Base-by-base conservation (phyloP, 1,284 basidiomycete genomes). In the Ustilago lituana region DNA sequence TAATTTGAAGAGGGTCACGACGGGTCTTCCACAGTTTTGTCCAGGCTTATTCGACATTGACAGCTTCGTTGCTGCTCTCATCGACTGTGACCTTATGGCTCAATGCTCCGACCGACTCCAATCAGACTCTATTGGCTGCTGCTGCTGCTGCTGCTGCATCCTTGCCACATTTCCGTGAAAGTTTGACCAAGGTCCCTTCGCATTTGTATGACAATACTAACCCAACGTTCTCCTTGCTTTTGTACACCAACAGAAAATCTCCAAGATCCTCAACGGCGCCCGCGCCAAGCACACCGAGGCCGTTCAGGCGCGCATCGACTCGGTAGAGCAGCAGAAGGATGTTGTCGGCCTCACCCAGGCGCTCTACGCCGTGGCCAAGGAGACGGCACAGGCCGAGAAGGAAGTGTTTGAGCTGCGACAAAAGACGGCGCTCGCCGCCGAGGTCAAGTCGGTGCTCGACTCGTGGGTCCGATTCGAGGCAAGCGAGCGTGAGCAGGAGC, bases 401-500 rank as follows among this genome's bases (percentile, higher is more conserved):
- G 89, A 92, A 80, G 90, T 91, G 61, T 98, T 98, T 79, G 89
- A 91, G 64, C 90, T 94, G 82, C 87, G 89, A 80, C 95, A 98
- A 86, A 91, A 92, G 85, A 89, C 91, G 71, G 89, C 88, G 46
- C 85, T 98, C 77, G 90, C 94, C 33, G 74, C 90, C 47, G 96
- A 98, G 86, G 86, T 97, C 83, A 98, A 98, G 86, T 78, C 89
- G 33, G 94, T 98, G 33, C 88, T 98, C 61, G 96, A 98, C 87
- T 92, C 91, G 83, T 98, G 95, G 94, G 94, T 95, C 63, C 91
- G 95, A 82, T 94, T 89, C 85, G 95, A 98, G 87, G 94, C 96
- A 82, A 92, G 94, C 84, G 87, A 90, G 83, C 93, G 96, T 86
- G 94, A 98, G 87, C 90, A 87, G 80, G 93, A 98, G 86, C 96